Evolutionary conservation across 257 asterid genomes (phyloP).

Genomic region (Parsonsia alboflavescens): DNA sequence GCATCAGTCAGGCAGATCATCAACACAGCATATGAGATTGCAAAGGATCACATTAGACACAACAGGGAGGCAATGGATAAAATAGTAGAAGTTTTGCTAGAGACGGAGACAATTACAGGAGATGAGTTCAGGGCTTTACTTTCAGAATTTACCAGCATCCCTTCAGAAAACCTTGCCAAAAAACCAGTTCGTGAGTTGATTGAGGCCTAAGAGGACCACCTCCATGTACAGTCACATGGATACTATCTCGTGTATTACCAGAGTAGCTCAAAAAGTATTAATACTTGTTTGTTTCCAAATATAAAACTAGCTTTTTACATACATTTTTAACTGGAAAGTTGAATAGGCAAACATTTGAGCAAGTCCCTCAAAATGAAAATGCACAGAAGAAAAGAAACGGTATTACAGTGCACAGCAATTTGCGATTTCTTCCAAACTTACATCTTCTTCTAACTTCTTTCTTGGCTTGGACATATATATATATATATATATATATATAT

Average conservation of each 20-base stretch:
- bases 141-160: slow-evolving; percentile 39
- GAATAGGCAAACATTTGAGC: background rate
- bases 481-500: no score
- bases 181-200: slow-evolving; percentile 41
- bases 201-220: slow-evolving; percentile 31
- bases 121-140: slow-evolving; percentile 61
- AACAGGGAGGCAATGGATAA: slow-evolving; percentile 64
- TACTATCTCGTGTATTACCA: background rate
- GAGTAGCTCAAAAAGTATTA: background rate
- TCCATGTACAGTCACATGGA: slow-evolving; percentile 7
- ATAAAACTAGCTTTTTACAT: background rate
- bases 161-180: slow-evolving; percentile 27
- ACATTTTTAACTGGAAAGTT: background rate
- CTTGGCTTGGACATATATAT: background rate
- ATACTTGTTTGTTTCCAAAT: background rate
- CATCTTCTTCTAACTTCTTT: background rate
- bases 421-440: background rate
- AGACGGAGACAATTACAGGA: slow-evolving; percentile 62
- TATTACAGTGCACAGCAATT: background rate
- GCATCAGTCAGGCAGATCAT: slow-evolving; percentile 33
- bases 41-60: slow-evolving; percentile 45
- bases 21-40: slow-evolving; percentile 46
- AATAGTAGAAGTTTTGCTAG: slow-evolving; percentile 55
- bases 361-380: no score
- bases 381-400: no score